Percentiles rank a stretch among this genome's conserved stretches.
These are phyloP conservation scores for Pichia paraexigua DNA, from an alignment of 805 yeast species.

Conservation along the genomic window DNA sequence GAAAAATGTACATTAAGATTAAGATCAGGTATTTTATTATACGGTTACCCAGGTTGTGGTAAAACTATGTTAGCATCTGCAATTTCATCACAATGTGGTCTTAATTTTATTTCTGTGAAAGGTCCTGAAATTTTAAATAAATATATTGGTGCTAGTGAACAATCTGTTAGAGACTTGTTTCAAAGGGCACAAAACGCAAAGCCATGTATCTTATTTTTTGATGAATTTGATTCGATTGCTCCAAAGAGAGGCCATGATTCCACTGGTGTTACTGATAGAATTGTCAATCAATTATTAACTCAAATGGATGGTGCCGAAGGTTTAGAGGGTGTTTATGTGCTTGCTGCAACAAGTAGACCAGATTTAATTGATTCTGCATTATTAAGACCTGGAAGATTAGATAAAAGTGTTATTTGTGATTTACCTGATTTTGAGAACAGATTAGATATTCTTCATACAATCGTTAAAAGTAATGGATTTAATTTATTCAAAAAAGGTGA, in stretches of 20 bases:
- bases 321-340: slow-evolving; percentile 88
- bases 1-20: slow-evolving; percentile 77
- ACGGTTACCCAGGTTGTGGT: slow-evolving; percentile 98
- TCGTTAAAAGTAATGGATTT: slow-evolving; percentile 53
- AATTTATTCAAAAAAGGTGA: slow-evolving; percentile 40
- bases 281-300: slow-evolving; percentile 92
- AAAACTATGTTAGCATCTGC: slow-evolving; percentile 91
- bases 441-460: slow-evolving; percentile 56
- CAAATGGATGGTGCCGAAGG: slow-evolving; percentile 99
- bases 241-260: slow-evolving; percentile 98
- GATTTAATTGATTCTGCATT: slow-evolving; percentile 93
- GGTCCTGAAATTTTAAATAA: slow-evolving; percentile 95
- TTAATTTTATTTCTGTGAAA: slow-evolving; percentile 86
- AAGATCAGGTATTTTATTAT: slow-evolving; percentile 81
- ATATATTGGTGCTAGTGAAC: slow-evolving; percentile 96
- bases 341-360: slow-evolving; percentile 95
- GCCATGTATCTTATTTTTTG: slow-evolving; percentile 88
- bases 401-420: slow-evolving; percentile 84
- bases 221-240: slow-evolving; percentile 94
- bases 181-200: slow-evolving; percentile 93
- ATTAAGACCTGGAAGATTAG: slow-evolving; percentile 92
- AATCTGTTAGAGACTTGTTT: slow-evolving; percentile 84
- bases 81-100: slow-evolving; percentile 86
- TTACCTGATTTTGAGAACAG: slow-evolving; percentile 71
- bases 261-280: slow-evolving; percentile 96